Evolutionary conservation across 2,329 filamentous ascomycete genomes (phyloP).

Genomic region (Thermoascus crustaceus): DNA sequence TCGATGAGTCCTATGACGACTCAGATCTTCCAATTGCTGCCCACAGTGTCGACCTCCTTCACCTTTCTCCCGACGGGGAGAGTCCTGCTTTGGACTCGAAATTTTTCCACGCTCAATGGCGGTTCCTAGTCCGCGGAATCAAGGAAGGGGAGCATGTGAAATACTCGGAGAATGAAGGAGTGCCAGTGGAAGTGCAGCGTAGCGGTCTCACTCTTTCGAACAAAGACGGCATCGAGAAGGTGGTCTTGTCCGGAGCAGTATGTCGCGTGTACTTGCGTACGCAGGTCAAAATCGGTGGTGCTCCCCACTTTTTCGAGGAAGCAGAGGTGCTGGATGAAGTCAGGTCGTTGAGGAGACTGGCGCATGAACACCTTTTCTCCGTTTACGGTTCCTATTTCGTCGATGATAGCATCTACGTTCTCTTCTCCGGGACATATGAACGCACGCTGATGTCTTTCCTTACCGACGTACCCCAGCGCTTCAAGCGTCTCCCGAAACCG

Average conservation of each 20-base stretch:
- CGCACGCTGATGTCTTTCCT: conserved; percentile 36
- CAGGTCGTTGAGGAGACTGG: conserved; percentile 27
- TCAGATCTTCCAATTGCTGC: conserved; percentile 51
- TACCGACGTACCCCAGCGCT: conserved; percentile 32
- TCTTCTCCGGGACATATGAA: conserved; percentile 36
- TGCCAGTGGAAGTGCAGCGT: conserved; percentile 49
- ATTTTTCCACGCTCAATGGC: conserved; percentile 54
- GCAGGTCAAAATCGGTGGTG: conserved; percentile 29
- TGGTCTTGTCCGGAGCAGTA: conserved; percentile 29
- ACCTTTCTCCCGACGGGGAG: conserved; percentile 43
- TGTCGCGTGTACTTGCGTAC: conserved; percentile 31
- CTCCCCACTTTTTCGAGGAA: conserved; percentile 31
- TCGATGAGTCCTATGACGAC: conserved; percentile 55
- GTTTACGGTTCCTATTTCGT: conserved; percentile 39
- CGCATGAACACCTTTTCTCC: conserved; percentile 38
- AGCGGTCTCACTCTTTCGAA: conserved; percentile 26
- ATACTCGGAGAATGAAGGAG: conserved; percentile 51
- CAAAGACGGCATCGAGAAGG: conserved; percentile 33
- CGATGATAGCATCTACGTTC: conserved; percentile 34
- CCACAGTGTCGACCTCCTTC: conserved; percentile 47
- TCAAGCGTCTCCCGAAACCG: conserved; percentile 35
- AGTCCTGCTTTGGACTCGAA: conserved; percentile 41
- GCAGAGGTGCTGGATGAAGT: conserved; percentile 35
- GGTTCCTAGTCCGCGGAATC: conserved; percentile 49
- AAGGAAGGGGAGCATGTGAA: conserved; percentile 49